Percentiles rank a stretch among this genome's conserved stretches.
phyloP scores from a whole-genome alignment of 257 asterid species.

The Solanum tarapatanum region DNA sequence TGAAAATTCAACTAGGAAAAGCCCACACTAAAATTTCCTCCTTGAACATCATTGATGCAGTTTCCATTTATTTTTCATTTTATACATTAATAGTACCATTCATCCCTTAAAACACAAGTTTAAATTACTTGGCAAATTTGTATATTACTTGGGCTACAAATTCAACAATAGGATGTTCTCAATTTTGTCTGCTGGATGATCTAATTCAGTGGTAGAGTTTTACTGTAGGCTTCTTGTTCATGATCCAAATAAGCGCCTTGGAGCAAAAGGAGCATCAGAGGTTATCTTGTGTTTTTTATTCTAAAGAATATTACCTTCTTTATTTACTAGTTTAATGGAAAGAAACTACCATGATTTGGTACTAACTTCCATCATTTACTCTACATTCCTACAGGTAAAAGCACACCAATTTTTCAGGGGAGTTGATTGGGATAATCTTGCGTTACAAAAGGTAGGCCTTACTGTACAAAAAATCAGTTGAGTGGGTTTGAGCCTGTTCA shows the following conservation, averaged over 20 bases:
- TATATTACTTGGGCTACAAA: neutral
- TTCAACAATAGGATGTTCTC: neutral
- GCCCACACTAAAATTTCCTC: neutral
- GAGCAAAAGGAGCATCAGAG: slow-evolving; percentile 90
- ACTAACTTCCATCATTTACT: slow-evolving; percentile 4
- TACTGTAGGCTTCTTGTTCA: slow-evolving; percentile 63
- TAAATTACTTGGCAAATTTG: neutral
- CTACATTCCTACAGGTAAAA: slow-evolving; percentile 55
- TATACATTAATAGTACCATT: neutral
- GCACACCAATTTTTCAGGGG: slow-evolving; percentile 75
- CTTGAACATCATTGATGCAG: neutral
- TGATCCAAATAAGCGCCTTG: slow-evolving; percentile 78
- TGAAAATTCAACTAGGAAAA: neutral
- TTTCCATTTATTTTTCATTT: neutral
- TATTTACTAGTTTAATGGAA: neutral
- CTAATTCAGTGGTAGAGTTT: neutral
- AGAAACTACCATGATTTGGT: neutral
- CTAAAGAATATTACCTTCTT: neutral
- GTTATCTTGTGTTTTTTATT: slow-evolving; percentile 16
- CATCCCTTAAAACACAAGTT: neutral
- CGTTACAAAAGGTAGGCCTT: slow-evolving; percentile 60
- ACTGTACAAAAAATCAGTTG: neutral
- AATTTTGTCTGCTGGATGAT: neutral
- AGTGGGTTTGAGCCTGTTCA: neutral
- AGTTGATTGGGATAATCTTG: slow-evolving; percentile 91